These are phyloP conservation scores for Trypanosoma cruzi DNA, from an alignment of 208 protist species.

Conservation along the genomic window DNA sequence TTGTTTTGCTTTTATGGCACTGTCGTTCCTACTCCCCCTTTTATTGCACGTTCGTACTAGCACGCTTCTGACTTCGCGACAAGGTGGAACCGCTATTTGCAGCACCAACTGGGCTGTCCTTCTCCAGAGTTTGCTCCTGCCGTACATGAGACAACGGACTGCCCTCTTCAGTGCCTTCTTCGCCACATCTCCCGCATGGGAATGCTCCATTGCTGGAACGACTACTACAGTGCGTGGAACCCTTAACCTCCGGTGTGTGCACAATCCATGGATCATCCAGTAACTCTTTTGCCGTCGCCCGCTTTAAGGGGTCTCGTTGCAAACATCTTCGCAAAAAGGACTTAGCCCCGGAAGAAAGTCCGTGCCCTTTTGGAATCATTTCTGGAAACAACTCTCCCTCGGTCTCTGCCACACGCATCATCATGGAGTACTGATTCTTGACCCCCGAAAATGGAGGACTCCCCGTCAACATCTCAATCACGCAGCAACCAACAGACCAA, in stretches of 20 bases:
- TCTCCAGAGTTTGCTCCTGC: too few relatives aligned
- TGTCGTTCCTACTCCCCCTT: too few relatives aligned
- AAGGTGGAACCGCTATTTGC: too few relatives aligned
- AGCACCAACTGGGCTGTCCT: too few relatives aligned
- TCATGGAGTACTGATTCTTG: slow-evolving; percentile 72
- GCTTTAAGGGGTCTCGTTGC: slow-evolving; percentile 43
- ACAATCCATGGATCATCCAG: slow-evolving; percentile 70
- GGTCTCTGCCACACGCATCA: slow-evolving; percentile 75
- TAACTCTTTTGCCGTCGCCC: slow-evolving; percentile 58
- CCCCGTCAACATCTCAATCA: slow-evolving; percentile 91
- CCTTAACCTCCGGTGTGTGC: slow-evolving; percentile 19
- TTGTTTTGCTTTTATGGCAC: too few relatives aligned
- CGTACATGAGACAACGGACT: neutral
- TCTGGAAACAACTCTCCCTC: slow-evolving; percentile 43
- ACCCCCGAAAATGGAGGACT: slow-evolving; percentile 62
- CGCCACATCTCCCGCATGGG: too few relatives aligned
- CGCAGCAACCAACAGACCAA: slow-evolving; percentile 92
- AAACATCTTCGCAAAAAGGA: slow-evolving; percentile 72
- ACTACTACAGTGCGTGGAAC: neutral
- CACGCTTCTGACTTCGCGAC: too few relatives aligned
- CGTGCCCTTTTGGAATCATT: slow-evolving; percentile 64
- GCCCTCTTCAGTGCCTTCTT: neutral
- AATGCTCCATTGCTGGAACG: neutral
- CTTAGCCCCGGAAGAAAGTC: slow-evolving; percentile 51
- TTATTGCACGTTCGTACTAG: too few relatives aligned